Evolutionary conservation across 2,329 filamentous ascomycete genomes (phyloP).

Genomic region (Phialophora verrucosa): DNA sequence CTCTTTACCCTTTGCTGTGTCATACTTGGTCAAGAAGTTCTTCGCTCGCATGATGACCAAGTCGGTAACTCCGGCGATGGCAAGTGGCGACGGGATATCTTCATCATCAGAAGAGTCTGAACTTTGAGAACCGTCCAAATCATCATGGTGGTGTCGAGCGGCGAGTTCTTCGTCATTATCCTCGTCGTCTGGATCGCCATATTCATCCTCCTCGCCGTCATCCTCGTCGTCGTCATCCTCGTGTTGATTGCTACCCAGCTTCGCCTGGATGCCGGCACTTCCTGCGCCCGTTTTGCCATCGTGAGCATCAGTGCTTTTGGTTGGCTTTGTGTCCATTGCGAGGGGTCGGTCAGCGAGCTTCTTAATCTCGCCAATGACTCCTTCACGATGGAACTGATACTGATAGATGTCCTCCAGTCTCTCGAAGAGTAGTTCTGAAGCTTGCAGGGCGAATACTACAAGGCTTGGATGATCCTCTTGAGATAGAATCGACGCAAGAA

Average conservation of each 20-base stretch:
- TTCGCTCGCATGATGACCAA: conserved; percentile 78
- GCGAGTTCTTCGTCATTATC: conserved; percentile 60
- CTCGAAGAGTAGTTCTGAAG: conserved; percentile 83
- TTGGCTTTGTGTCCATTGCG: conserved; percentile 17
- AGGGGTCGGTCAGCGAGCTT: conserved; percentile 67
- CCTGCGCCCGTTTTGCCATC: conserved; percentile 39
- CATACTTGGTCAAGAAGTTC: conserved; percentile 82
- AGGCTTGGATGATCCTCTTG: conserved; percentile 91
- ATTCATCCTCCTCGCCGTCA: conserved; percentile 59
- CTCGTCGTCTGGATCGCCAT: conserved; percentile 54
- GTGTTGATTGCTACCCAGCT: not conserved
- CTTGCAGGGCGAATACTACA: conserved; percentile 85
- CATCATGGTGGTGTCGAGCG: conserved; percentile 62
- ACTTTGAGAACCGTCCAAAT: conserved; percentile 69
- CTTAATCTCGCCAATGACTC: conserved; percentile 88
- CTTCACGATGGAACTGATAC: conserved; percentile 96
- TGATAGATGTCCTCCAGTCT: conserved; percentile 87
- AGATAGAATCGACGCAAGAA: conserved; percentile 90
- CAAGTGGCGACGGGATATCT: conserved; percentile 45
- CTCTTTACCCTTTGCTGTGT: conserved; percentile 73
- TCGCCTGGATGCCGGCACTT: not conserved
- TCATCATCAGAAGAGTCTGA: conserved; percentile 62
- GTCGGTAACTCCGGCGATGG: conserved; percentile 65
- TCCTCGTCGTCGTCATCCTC: conserved; percentile 40
- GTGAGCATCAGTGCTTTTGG: conserved; percentile 40